Conservation (phyloP, 1,139 yeast genomes). For the Hyphopichia pseudoburtonii region DNA sequence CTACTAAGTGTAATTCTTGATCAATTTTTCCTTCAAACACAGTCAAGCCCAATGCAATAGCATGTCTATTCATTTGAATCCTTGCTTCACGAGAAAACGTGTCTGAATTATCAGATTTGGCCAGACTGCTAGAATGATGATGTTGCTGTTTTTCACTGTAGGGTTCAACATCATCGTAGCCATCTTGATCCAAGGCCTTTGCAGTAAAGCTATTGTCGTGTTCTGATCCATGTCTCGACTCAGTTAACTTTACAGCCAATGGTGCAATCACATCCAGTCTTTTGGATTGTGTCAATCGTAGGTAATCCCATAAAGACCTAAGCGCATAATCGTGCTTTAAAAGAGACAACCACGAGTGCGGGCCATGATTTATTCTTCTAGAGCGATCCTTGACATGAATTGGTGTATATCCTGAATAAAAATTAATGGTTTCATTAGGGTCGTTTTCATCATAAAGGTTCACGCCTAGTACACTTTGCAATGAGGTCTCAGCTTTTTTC, state of each 20-base stretch:
- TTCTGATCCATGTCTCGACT: too few species aligned
- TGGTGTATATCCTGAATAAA: constrained; percentile 32
- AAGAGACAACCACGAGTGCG: constrained; percentile 42
- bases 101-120: constrained; percentile 8
- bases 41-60: constrained; percentile 22
- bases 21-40: constrained; percentile 23
- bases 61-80: constrained; percentile 14
- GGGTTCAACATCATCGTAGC: constrained; percentile 20
- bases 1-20: constrained; percentile 24
- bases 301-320: constrained; percentile 17
- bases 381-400: constrained; percentile 20
- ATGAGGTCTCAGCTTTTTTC: too few species aligned
- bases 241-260: background rate
- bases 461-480: too few species aligned
- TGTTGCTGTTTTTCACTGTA: constrained; percentile 22
- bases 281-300: constrained; percentile 3
- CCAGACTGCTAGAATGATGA: constrained; percentile 6
- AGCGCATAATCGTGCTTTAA: constrained; percentile 34
- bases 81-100: constrained; percentile 12
- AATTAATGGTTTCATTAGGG: constrained; percentile 26
- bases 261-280: background rate
- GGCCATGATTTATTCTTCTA: constrained; percentile 34
- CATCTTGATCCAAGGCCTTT: constrained; percentile 17
- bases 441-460: constrained; percentile 17
- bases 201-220: constrained; percentile 5